Base-by-base conservation (phyloP, 805 yeast genomes). In the Metschnikowia baotianmanensis region DNA sequence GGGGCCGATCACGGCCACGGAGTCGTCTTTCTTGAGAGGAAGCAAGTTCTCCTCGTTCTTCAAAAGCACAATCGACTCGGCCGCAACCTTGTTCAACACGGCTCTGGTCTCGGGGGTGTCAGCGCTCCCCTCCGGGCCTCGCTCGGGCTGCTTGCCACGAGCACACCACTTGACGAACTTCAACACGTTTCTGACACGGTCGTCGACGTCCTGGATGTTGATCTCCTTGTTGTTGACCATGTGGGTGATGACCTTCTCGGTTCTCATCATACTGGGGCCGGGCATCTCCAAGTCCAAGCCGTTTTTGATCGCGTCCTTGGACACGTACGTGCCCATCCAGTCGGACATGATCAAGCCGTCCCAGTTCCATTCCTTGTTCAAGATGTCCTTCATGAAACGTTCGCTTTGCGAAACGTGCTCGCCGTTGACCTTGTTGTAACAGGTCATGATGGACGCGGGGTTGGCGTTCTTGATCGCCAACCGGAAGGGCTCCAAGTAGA, bases 271-370 rank as follows among this genome's bases (percentile, higher is more conserved):
- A 2, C 78, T 62, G 16, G 79, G 77, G 26, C 86, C 86, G 1
- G 86, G 86, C 83, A 78, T 78, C 57, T 81, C 86, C 50, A 81
- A 62, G 53, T 79, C 82, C 40, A 81, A 61, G 6, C 86, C 85
- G 25, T 77, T 76, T 28, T 71, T 67, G 34, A 80, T 55, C 11
- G 81, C 51, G 31, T 67, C 71, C 31, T 63, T 65, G 27, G 62
- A 61, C 12, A 79, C 67, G 56, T 74, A 78, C 8, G 71, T 67
- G 20, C 86, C 86, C 53, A 53, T 74, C 86, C 86, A 80, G 59
- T 80, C 86, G 21, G 81, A 74, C 79, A 81, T 77, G 25, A 72
- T 56, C 27, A 72, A 56, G 31, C 86, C 86, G 6, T 73, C 63
- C 61, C 69, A 80, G 5, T 65, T 63, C 83, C 83, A 80, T 55